A percentile compares a stretch with the other conserved stretches of the same genome.
These are phyloP conservation scores for Psilocybe tampanensis DNA, from an alignment of 768 basidiomycete species.

Conservation along the genomic window DNA sequence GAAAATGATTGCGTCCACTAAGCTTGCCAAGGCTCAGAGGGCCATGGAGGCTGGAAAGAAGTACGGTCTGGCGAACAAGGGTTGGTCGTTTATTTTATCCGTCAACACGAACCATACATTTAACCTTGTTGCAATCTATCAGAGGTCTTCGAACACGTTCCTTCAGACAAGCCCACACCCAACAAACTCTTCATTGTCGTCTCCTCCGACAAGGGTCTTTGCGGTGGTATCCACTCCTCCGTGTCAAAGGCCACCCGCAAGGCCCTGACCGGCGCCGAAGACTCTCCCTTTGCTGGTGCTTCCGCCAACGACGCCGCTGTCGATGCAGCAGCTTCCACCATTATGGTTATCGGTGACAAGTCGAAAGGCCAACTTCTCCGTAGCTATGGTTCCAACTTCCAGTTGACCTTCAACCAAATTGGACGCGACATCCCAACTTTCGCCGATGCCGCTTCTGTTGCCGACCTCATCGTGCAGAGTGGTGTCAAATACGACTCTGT, in stretches of 20 bases:
- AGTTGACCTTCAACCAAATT: constrained; percentile 95
- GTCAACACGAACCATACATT: constrained; percentile 1
- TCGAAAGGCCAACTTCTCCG: constrained; percentile 90
- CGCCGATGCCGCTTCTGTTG: constrained; percentile 91
- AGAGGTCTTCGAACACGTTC: constrained; percentile 88
- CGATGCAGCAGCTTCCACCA: constrained; percentile 60
- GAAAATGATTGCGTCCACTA: constrained; percentile 99
- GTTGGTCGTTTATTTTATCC: constrained; percentile 44
- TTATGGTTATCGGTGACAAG: constrained; percentile 97
- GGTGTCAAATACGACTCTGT: constrained; percentile 88
- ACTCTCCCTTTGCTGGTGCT: constrained; percentile 48
- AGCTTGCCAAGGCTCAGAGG: constrained; percentile 92
- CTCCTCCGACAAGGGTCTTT: constrained; percentile 99
- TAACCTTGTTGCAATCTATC: constrained; percentile 10
- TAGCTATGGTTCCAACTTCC: constrained; percentile 61
- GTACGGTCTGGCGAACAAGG: constrained; percentile 91
- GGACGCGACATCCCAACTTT: constrained; percentile 98
- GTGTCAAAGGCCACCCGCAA: constrained; percentile 88
- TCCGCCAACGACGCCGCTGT: constrained; percentile 47
- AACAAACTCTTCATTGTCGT: constrained; percentile 91
- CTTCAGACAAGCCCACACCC: constrained; percentile 66
- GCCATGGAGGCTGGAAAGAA: constrained; percentile 91
- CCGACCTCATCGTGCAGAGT: constrained; percentile 88
- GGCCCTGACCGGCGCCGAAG: constrained; percentile 56
- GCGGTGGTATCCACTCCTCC: constrained; percentile 98